phyloP scores from a whole-genome alignment of 306 rosid species.

The Vigna trinervia region DNA sequence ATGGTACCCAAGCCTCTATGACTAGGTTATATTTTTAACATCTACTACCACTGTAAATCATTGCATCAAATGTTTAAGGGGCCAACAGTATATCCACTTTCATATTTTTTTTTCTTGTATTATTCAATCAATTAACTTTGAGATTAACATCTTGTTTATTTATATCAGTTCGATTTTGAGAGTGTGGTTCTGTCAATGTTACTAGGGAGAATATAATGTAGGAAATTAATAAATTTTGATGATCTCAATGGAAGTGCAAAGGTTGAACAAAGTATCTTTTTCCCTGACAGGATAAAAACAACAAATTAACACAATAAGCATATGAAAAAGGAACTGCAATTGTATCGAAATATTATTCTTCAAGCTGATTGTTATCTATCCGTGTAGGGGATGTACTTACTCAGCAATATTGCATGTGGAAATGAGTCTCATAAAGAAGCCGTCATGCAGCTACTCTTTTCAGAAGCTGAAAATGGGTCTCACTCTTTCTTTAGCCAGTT shows the following conservation, averaged over 20 bases:
- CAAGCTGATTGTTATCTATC: constrained; percentile 19
- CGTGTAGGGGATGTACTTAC: constrained; percentile 77
- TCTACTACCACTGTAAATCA: neutral
- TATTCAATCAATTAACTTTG: constrained; percentile 3
- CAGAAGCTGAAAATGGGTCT: constrained; percentile 53
- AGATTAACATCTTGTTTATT: neutral
- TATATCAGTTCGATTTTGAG: neutral
- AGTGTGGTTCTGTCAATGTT: constrained; percentile 11
- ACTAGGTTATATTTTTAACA: neutral
- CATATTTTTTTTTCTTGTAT: neutral
- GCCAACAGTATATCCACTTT: too few relatives aligned
- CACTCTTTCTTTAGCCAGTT: constrained; percentile 62
- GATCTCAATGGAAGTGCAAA: constrained; percentile 22
- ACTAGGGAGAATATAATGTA: neutral
- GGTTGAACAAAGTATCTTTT: neutral
- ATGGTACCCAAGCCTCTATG: neutral
- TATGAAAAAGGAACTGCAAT: neutral
- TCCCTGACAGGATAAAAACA: constrained; percentile 7
- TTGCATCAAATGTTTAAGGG: neutral
- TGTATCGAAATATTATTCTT: constrained; percentile 22
- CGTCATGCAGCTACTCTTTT: constrained; percentile 66
- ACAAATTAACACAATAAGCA: neutral
- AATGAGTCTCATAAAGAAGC: constrained; percentile 81
- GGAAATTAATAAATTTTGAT: constrained; percentile 26
- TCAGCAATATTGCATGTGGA: constrained; percentile 80